These are phyloP conservation scores for Grosmannia penicillata DNA, from an alignment of 2,329 filamentous ascomycete genomes.

Conservation along the genomic window DNA sequence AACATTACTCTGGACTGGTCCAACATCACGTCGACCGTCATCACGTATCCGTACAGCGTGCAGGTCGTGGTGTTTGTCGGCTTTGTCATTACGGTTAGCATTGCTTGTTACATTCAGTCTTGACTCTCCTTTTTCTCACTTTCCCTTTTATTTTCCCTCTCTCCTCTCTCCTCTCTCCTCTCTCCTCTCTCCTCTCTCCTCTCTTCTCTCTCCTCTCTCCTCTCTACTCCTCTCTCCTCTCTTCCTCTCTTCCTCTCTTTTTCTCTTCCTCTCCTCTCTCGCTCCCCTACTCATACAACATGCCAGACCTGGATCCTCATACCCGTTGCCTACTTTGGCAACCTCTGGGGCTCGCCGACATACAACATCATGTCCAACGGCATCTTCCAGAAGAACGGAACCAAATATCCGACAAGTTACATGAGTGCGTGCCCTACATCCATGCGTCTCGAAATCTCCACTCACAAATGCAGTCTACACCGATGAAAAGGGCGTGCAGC, in stretches of 20 bases:
- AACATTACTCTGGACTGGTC: slow-evolving; percentile 12
- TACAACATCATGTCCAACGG: slow-evolving; percentile 11
- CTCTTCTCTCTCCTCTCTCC: too few relatives aligned
- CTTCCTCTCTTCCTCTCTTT: too few relatives aligned
- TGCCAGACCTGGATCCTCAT: slow-evolving; percentile 12
- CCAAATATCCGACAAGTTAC: slow-evolving; percentile 7
- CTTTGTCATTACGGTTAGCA: slow-evolving; percentile 8
- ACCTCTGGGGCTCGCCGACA: slow-evolving; percentile 10
- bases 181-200: too few relatives aligned
- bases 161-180: too few relatives aligned
- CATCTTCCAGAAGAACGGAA: slow-evolving; percentile 10
- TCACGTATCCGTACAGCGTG: slow-evolving; percentile 11
- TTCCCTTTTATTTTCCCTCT: too few relatives aligned
- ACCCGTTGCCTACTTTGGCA: slow-evolving; percentile 11
- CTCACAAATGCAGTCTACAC: slow-evolving; percentile 3
- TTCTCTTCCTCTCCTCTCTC: too few relatives aligned
- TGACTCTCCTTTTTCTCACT: too few relatives aligned
- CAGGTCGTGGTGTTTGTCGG: slow-evolving; percentile 10
- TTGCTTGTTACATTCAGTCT: too few relatives aligned
- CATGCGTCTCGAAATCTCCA: too few relatives aligned
- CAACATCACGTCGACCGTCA: slow-evolving; percentile 11
- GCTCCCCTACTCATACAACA: too few relatives aligned
- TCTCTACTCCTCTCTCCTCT: too few relatives aligned
- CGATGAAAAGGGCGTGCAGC: slow-evolving; percentile 2
- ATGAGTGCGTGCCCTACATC: background rate